Evolutionary conservation across 805 yeast genomes (phyloP).

Genomic region (Candida sithepensis): DNA sequence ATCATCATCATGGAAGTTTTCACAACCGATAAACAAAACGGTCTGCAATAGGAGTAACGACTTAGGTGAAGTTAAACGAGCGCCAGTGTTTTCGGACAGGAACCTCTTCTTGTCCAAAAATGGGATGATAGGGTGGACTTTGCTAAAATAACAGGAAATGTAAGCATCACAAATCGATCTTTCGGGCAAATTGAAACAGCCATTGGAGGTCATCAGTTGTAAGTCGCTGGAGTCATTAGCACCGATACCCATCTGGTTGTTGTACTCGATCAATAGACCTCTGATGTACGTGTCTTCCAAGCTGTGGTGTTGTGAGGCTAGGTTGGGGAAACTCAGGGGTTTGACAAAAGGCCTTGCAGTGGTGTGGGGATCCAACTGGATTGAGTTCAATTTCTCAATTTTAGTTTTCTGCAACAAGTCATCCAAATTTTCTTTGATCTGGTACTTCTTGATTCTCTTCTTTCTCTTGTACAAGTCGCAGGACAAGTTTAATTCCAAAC

Average conservation of each 20-base stretch:
- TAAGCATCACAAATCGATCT: conserved; percentile 54
- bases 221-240: conserved; percentile 39
- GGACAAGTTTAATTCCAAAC: conserved; percentile 45
- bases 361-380: conserved; percentile 8
- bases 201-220: conserved; percentile 56
- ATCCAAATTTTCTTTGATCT: conserved; percentile 11
- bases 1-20: conserved; percentile 48
- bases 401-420: conserved; percentile 8
- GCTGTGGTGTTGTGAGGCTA: background rate
- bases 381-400: conserved; percentile 8
- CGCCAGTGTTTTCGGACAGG: conserved; percentile 43
- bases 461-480: conserved; percentile 63
- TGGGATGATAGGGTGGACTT: conserved; percentile 66
- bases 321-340: background rate
- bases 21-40: conserved; percentile 60
- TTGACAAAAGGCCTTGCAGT: background rate
- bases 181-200: conserved; percentile 68
- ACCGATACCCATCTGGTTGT: background rate
- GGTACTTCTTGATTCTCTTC: conserved; percentile 14
- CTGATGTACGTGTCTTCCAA: background rate
- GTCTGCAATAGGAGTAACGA: conserved; percentile 58
- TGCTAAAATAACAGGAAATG: conserved; percentile 54
- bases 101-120: conserved; percentile 59
- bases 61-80: conserved; percentile 53
- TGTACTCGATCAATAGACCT: background rate